A percentile compares a stretch with the other conserved stretches of the same genome.
These are phyloP conservation scores for Linum tenue DNA, from an alignment of 345 rosid genomes.

Conservation along the genomic window DNA sequence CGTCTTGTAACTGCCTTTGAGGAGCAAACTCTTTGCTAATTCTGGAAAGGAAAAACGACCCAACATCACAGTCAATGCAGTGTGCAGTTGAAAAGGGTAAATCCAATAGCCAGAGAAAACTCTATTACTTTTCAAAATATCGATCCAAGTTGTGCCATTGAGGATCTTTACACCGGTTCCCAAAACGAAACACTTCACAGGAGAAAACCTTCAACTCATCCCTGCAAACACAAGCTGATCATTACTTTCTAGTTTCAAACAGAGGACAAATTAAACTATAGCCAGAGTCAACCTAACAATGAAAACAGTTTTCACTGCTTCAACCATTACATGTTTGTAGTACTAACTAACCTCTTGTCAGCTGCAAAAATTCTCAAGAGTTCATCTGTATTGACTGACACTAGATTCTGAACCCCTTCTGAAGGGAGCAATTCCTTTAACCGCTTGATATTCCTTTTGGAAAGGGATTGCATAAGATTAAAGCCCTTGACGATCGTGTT, in stretches of 20 bases:
- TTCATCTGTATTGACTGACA: not conserved
- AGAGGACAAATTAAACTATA: not conserved
- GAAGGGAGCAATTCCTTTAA: not conserved
- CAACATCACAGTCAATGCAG: not conserved
- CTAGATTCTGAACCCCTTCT: not conserved
- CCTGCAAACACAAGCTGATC: not conserved
- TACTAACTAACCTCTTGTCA: not conserved
- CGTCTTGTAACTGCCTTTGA: not conserved
- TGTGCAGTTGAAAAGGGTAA: not conserved
- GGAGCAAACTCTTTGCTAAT: conserved; percentile 1
- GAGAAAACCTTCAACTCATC: not conserved
- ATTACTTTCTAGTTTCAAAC: not conserved
- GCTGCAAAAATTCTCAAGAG: conserved; percentile 1
- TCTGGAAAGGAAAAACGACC: not conserved
- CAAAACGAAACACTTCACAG: not conserved
- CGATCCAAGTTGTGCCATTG: conserved; percentile 7
- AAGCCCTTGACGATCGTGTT: not conserved
- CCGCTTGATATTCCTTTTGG: not conserved
- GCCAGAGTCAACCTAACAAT: not conserved
- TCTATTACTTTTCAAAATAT: not conserved
- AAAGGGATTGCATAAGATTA: conserved; percentile 3
- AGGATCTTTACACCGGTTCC: not conserved
- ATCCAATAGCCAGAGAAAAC: not conserved
- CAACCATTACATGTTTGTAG: not conserved
- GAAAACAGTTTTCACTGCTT: not conserved